phyloP scores from a whole-genome alignment of 1,284 basidiomycete species.

The Filobasidium uniguttulatum region DNA sequence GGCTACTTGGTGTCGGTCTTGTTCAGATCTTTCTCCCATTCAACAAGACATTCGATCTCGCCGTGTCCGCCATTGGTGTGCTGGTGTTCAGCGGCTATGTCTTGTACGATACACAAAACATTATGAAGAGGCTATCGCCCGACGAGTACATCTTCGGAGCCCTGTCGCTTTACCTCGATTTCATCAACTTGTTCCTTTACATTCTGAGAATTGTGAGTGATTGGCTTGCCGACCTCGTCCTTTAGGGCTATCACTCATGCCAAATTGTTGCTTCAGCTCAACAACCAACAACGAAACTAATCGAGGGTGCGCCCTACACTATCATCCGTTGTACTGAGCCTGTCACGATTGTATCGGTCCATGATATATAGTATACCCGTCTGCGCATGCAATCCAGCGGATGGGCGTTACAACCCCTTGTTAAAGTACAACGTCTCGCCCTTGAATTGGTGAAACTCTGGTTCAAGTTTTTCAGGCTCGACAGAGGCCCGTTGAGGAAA shows the following conservation, averaged over 20 bases:
- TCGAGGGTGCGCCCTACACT: no score
- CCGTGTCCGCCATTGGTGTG: slow-evolving; percentile 30
- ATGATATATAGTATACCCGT: no score
- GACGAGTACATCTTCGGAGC: slow-evolving; percentile 33
- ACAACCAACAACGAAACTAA: neutral
- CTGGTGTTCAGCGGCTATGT: slow-evolving; percentile 36
- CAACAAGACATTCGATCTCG: slow-evolving; percentile 32
- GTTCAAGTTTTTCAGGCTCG: slow-evolving; percentile 33
- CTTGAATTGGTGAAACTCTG: slow-evolving; percentile 26
- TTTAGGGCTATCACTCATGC: neutral
- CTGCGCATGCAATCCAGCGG: no score
- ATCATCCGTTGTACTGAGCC: no score
- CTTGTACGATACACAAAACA: slow-evolving; percentile 29
- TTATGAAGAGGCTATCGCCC: slow-evolving; percentile 36
- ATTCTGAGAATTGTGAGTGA: slow-evolving; percentile 31
- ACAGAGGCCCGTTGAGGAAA: slow-evolving; percentile 41
- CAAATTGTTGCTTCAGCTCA: neutral
- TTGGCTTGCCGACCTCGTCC: neutral
- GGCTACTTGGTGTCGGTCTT: slow-evolving; percentile 29
- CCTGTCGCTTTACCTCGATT: slow-evolving; percentile 28
- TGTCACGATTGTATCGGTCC: no score
- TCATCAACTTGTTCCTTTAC: slow-evolving; percentile 33
- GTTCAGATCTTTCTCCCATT: slow-evolving; percentile 37
- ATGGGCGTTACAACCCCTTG: slow-evolving; percentile 42
- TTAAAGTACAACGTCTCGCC: slow-evolving; percentile 40